phyloP scores from a whole-genome alignment of 768 basidiomycete genomes.

The Strobilomyces confusus region DNA sequence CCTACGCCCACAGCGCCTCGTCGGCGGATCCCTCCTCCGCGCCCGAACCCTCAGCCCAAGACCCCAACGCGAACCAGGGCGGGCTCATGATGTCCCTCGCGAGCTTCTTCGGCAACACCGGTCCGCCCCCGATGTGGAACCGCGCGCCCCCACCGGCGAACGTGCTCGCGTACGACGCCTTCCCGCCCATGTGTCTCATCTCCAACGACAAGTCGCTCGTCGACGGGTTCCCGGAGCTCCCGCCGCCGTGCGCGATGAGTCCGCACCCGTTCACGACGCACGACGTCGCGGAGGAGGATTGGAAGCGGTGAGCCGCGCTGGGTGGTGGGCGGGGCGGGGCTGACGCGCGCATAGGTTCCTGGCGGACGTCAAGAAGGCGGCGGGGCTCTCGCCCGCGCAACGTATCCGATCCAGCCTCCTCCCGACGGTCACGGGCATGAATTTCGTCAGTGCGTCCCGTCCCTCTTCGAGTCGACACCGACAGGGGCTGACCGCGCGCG shows the following conservation, averaged over 20 bases:
- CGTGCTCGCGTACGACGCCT: conserved; percentile 16
- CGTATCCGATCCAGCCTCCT: conserved; percentile 30
- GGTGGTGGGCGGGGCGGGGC: no score
- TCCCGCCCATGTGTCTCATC: conserved; percentile 30
- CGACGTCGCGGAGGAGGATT: conserved; percentile 48
- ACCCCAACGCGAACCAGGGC: no score
- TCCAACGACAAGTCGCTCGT: conserved; percentile 28
- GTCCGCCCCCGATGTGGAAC: conserved; percentile 26
- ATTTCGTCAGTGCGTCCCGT: conserved; percentile 18
- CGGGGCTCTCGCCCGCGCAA: conserved; percentile 33
- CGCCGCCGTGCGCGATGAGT: conserved; percentile 36
- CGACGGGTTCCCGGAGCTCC: conserved; percentile 41
- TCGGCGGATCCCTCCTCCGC: background rate
- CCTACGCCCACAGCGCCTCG: background rate
- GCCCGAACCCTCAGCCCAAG: background rate
- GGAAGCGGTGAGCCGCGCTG: conserved; percentile 35
- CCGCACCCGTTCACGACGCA: conserved; percentile 51
- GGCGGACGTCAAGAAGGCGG: conserved; percentile 33
- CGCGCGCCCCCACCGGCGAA: conserved; percentile 11
- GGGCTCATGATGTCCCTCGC: conserved; percentile 12
- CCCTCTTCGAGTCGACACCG: background rate
- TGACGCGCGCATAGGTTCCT: conserved; percentile 28
- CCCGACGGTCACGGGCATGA: conserved; percentile 30
- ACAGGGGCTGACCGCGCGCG: background rate
- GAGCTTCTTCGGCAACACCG: conserved; percentile 28